Evolutionary conservation across 169 alveolate genomes (phyloP).

Genomic region (Cryptosporidium andersoni): DNA sequence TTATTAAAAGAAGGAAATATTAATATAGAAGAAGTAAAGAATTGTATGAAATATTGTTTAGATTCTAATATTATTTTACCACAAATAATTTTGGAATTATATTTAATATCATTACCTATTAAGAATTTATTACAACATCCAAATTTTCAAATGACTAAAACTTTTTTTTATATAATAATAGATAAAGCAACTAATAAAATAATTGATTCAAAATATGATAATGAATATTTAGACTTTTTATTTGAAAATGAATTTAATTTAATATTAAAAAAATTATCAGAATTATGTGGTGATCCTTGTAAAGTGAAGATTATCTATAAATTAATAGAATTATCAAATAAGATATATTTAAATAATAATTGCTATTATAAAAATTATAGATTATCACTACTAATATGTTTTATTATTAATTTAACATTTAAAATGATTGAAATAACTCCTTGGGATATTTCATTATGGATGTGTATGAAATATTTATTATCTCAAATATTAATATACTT

Average conservation of each 20-base stretch:
- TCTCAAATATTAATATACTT: too few relatives aligned
- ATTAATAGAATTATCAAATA: too few relatives aligned
- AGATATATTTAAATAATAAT: too few relatives aligned
- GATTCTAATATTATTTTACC: constrained; percentile 21
- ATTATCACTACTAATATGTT: too few relatives aligned
- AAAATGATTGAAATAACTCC: too few relatives aligned
- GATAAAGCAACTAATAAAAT: constrained; percentile 13
- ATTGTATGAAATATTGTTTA: constrained; percentile 21
- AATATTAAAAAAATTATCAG: not conserved
- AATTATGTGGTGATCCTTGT: too few relatives aligned
- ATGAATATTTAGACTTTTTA: constrained; percentile 6
- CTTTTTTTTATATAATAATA: constrained; percentile 7
- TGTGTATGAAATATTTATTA: too few relatives aligned
- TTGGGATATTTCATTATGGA: too few relatives aligned
- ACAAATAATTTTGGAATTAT: constrained; percentile 11
- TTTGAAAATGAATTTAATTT: constrained; percentile 4
- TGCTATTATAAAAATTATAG: too few relatives aligned
- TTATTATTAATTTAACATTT: too few relatives aligned
- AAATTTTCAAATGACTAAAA: constrained; percentile 10
- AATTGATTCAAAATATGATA: not conserved
- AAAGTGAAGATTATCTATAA: too few relatives aligned
- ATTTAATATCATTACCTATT: constrained; percentile 3
- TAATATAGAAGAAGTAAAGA: constrained; percentile 21
- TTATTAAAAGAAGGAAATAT: constrained; percentile 9
- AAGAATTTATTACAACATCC: not conserved